Percentiles rank a stretch among this genome's conserved stretches.
Evolutionary conservation across 2,329 filamentous ascomycete genomes (phyloP).

Genomic region (Amauroascus niger): DNA sequence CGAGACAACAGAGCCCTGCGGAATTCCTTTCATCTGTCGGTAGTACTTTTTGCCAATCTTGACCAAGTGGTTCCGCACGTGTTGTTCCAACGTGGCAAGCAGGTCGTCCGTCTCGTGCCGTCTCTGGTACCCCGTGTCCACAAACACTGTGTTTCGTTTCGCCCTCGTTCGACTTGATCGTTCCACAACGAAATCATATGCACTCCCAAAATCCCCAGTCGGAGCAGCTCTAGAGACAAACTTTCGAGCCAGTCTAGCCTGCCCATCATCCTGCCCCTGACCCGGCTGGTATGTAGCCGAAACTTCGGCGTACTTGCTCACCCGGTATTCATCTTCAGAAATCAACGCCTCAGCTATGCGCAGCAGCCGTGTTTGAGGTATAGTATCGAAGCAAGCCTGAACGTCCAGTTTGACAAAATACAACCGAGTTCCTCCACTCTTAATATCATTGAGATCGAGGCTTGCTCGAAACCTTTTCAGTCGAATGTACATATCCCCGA

Average conservation of each 20-base stretch:
- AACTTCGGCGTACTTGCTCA: conserved; percentile 67
- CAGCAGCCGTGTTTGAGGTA: conserved; percentile 69
- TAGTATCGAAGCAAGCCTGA: conserved; percentile 85
- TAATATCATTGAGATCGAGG: background rate
- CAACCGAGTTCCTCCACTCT: conserved; percentile 32
- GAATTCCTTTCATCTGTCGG: conserved; percentile 78
- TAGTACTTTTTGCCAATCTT: conserved; percentile 83
- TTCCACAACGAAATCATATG: conserved; percentile 38
- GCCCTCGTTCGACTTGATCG: conserved; percentile 26
- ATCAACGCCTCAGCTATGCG: conserved; percentile 51
- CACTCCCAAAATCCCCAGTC: conserved; percentile 34
- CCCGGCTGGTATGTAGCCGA: conserved; percentile 37
- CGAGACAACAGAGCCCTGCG: conserved; percentile 84
- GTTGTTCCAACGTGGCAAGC: conserved; percentile 61
- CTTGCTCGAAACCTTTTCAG: conserved; percentile 57
- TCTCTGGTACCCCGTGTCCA: conserved; percentile 56
- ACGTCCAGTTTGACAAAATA: conserved; percentile 94
- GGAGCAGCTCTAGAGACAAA: conserved; percentile 48
- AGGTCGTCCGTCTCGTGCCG: conserved; percentile 51
- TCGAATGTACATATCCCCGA: conserved; percentile 66
- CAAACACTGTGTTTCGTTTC: conserved; percentile 59
- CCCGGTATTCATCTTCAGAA: conserved; percentile 55
- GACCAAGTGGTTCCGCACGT: conserved; percentile 76
- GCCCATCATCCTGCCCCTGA: conserved; percentile 11
- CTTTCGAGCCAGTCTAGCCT: conserved; percentile 29